Conservation (phyloP, 306 rosid species). For the Mimosa pudica region DNA sequence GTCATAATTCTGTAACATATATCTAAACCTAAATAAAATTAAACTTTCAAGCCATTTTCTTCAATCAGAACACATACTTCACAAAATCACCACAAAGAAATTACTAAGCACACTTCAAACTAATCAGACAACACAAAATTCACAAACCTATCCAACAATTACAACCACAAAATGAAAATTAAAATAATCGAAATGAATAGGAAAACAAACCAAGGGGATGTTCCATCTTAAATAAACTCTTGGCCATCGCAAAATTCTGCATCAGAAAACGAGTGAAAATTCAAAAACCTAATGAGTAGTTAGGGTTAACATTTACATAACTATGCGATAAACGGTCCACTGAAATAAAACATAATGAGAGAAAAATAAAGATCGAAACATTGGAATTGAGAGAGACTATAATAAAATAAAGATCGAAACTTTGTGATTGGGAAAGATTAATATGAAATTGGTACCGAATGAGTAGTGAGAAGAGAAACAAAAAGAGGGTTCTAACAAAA, state of each 20-base stretch:
- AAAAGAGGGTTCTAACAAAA: no score
- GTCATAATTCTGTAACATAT: no score
- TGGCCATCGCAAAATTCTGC: slow-evolving; percentile 48
- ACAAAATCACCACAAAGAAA: not conserved
- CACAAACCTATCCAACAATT: not conserved
- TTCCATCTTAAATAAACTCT: slow-evolving; percentile 55
- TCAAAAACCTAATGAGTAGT: slow-evolving; percentile 5
- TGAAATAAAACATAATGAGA: not conserved
- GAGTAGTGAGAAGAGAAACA: no score
- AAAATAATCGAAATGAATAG: not conserved
- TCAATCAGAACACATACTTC: not conserved
- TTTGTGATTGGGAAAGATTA: no score
- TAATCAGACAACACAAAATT: not conserved
- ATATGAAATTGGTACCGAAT: no score
- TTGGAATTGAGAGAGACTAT: not conserved
- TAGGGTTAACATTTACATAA: slow-evolving; percentile 31
- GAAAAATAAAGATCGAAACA: not conserved
- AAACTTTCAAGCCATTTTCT: not conserved
- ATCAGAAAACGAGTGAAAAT: not conserved
- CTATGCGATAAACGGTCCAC: slow-evolving; percentile 1
- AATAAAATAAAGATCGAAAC: not conserved
- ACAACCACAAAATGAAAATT: not conserved
- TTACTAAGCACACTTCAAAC: not conserved
- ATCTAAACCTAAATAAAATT: not conserved
- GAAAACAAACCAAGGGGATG: slow-evolving; percentile 51